Percentiles rank a stretch among this genome's conserved stretches.
phyloP scores from a whole-genome alignment of 2,329 filamentous ascomycete species.

The Didymella pinodella region DNA sequence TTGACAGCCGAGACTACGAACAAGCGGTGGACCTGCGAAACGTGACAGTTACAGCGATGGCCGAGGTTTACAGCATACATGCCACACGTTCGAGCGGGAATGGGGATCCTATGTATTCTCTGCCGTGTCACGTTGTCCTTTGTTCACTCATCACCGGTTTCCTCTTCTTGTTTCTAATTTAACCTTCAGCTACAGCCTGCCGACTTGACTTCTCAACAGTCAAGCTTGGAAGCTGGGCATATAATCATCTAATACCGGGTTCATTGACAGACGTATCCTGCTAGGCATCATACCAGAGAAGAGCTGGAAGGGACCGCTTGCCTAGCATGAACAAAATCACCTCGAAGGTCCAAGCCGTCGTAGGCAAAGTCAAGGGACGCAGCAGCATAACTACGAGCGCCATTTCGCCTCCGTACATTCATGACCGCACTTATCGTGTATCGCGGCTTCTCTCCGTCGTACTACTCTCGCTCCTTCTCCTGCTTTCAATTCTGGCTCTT shows the following conservation, averaged over 20 bases:
- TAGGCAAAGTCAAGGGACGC: conserved; percentile 24
- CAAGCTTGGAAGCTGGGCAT: conserved; percentile 11
- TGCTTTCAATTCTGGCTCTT: conserved; percentile 20
- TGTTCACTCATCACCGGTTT: conserved; percentile 17
- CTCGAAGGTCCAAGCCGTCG: conserved; percentile 18
- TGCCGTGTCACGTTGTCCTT: conserved; percentile 17
- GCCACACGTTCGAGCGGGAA: conserved; percentile 21
- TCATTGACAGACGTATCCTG: neutral
- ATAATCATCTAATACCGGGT: conserved; percentile 17
- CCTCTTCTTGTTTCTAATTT: conserved; percentile 22
- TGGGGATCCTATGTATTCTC: conserved; percentile 32
- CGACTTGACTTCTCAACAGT: conserved; percentile 18
- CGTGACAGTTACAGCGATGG: conserved; percentile 33
- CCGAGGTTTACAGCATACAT: conserved; percentile 31
- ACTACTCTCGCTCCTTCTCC: conserved; percentile 9
- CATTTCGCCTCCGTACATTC: conserved; percentile 15
- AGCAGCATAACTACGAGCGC: conserved; percentile 18
- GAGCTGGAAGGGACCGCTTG: conserved; percentile 1
- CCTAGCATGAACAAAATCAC: conserved; percentile 26
- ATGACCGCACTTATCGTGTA: conserved; percentile 8
- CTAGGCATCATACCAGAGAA: neutral
- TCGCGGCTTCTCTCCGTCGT: conserved; percentile 10
- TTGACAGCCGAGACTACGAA: conserved; percentile 35
- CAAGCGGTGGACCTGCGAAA: conserved; percentile 30
- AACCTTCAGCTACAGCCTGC: conserved; percentile 12